These are phyloP conservation scores for Solioccasus polychromus DNA, from an alignment of 768 basidiomycete species.

Conservation along the genomic window DNA sequence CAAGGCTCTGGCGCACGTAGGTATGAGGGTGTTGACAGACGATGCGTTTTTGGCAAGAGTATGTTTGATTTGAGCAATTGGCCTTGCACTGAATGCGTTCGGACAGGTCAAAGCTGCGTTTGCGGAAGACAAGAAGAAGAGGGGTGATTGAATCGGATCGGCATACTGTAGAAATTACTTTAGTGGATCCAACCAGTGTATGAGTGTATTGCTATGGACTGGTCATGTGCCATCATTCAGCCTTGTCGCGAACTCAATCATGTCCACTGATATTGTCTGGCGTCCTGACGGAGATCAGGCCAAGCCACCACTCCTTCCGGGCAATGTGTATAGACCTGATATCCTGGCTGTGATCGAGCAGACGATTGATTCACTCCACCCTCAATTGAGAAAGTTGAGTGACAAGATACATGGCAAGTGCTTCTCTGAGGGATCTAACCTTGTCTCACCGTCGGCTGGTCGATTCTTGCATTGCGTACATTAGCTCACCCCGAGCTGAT, in stretches of 20 bases:
- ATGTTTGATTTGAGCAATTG: constrained; percentile 16
- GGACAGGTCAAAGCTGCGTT: constrained; percentile 46
- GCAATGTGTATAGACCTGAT: constrained; percentile 52
- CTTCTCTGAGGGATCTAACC: too few species aligned
- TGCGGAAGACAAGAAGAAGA: constrained; percentile 37
- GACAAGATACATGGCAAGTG: constrained; percentile 66
- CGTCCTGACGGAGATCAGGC: constrained; percentile 31
- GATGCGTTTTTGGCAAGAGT: constrained; percentile 59
- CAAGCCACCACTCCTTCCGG: constrained; percentile 25
- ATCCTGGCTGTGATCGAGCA: constrained; percentile 58
- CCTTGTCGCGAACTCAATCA: constrained; percentile 3
- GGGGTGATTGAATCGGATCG: neutral
- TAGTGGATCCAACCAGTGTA: neutral
- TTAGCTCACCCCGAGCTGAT: constrained; percentile 70
- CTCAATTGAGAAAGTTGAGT: constrained; percentile 60
- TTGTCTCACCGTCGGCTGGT: too few species aligned
- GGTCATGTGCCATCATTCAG: too few species aligned
- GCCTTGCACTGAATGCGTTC: neutral
- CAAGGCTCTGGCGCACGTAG: constrained; percentile 69
- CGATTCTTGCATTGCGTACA: too few species aligned
- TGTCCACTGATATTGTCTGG: constrained; percentile 36
- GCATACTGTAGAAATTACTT: neutral
- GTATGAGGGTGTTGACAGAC: constrained; percentile 64
- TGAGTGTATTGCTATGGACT: neutral
- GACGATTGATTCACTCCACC: constrained; percentile 49